These are phyloP conservation scores for Cytospora mali DNA, from an alignment of 2,329 filamentous ascomycete genomes.

Conservation along the genomic window DNA sequence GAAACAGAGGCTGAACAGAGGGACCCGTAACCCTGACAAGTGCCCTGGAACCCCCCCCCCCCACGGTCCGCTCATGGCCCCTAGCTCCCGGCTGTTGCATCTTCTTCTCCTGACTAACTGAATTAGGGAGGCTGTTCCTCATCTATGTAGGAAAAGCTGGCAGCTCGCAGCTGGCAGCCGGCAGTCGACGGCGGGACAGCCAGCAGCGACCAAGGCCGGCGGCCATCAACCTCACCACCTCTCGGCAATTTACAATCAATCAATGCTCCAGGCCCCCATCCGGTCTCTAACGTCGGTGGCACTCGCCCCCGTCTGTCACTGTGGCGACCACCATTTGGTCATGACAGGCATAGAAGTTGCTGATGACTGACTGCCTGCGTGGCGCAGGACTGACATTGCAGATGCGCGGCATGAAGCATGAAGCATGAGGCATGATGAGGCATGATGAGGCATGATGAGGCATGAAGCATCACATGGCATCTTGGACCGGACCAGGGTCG, in stretches of 20 bases:
- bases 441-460: slow-evolving; percentile 2
- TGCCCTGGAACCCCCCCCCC: too few relatives aligned
- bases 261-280: not conserved
- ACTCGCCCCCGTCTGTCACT: not conserved
- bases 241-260: not conserved
- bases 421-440: not conserved
- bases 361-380: not conserved
- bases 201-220: not conserved
- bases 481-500: slow-evolving; percentile 2
- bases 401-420: not conserved
- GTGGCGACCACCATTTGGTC: not conserved
- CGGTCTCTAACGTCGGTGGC: slow-evolving; percentile 1
- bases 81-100: not conserved
- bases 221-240: not conserved
- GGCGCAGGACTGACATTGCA: not conserved
- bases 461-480: not conserved
- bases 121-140: not conserved
- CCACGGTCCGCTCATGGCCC: not conserved
- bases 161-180: not conserved
- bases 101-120: slow-evolving; percentile 3
- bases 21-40: too few relatives aligned
- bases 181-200: not conserved
- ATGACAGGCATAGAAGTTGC: not conserved
- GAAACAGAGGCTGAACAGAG: slow-evolving; percentile 23
- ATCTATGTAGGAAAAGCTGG: too few relatives aligned